Base-by-base conservation (phyloP, 2,329 filamentous ascomycete species). In the Colletotrichum horii region DNA sequence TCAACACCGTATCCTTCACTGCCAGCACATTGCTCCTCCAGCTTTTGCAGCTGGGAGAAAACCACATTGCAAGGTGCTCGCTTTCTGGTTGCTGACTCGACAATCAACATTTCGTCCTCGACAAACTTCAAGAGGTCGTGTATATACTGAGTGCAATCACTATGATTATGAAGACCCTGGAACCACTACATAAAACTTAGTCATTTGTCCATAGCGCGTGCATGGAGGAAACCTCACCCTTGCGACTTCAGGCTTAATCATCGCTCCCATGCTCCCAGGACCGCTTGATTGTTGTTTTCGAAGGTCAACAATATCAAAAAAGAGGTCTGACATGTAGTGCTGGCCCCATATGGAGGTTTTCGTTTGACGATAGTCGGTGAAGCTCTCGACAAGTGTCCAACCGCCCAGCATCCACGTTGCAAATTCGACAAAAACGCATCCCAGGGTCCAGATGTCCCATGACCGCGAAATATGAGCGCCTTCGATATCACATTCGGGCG, bases 371-470 rank as follows among this genome's bases (percentile, higher is more conserved):
- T 24, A 38, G 12, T 65, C 62, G 8, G 19, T 28, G 36, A 67
- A 67, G 16, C 30, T 7, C 9, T 67, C 65, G 7, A 67, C 15
- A 9, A 55, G 38, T 3, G 8, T 1, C 3, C 7, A 12, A 12
- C 79, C 77, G 4, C 58, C 66, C 1, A 83, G 22, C 19, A 80
- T 64, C 82, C 82, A 83, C 16, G 78, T 80, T 2, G 77, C 60
- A 30, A 81, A 80, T 36, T 83, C 79, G 2, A 82, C 76, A 28
- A 78, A 79, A 3, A 83, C 22, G 34, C 81, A 83, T 2, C 80
- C 82, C 1, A 83, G 74, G 7, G 80, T 79, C 81, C 81, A 83
- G 4, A 83, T 79, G 48, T 80, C 79, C 14, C 74, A 80, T 4
- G 38, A 66, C 43, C 77, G 66, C 8, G 78, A 77, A 3, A 78